A percentile compares a stretch with the other conserved stretches of the same genome.
Evolutionary conservation across 352 stramenopile genomes (phyloP).

Genomic region (Stramenopiles sp.): DNA sequence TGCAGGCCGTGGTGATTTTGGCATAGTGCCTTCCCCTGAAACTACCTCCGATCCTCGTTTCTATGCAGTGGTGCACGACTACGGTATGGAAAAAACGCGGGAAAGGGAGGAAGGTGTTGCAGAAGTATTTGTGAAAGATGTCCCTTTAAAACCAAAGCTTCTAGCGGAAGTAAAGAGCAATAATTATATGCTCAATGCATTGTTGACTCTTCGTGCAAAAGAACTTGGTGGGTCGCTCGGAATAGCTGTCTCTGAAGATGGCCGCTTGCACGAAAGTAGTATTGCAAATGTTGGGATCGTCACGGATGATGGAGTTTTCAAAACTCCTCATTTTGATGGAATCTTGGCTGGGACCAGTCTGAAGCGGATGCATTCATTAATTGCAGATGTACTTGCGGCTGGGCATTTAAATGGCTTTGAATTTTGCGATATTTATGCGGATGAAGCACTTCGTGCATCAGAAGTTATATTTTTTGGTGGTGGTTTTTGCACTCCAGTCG

Average conservation of each 20-base stretch:
- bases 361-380: background rate
- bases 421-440: background rate
- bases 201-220: slow-evolving; percentile 14
- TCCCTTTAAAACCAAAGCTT: slow-evolving; percentile 24
- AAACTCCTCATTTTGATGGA: background rate
- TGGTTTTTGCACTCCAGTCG: background rate
- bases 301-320: background rate
- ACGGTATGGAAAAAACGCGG: slow-evolving; percentile 7
- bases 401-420: background rate
- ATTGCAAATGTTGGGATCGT: background rate
- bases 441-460: background rate
- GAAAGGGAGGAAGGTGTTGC: background rate
- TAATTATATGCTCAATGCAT: slow-evolving; percentile 29
- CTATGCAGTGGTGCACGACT: slow-evolving; percentile 17
- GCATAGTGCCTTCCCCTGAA: slow-evolving; percentile 9
- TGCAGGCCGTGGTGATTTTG: slow-evolving; percentile 21
- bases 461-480: slow-evolving; percentile 1
- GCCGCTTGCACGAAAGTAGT: background rate
- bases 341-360: background rate
- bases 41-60: slow-evolving; percentile 13
- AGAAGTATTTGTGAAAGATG: slow-evolving; percentile 5
- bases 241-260: background rate
- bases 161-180: slow-evolving; percentile 27
- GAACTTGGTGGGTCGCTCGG: background rate
- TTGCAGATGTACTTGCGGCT: background rate